These are phyloP conservation scores for Dipodascus geniculatus DNA, from an alignment of 805 yeast species.

Conservation along the genomic window DNA sequence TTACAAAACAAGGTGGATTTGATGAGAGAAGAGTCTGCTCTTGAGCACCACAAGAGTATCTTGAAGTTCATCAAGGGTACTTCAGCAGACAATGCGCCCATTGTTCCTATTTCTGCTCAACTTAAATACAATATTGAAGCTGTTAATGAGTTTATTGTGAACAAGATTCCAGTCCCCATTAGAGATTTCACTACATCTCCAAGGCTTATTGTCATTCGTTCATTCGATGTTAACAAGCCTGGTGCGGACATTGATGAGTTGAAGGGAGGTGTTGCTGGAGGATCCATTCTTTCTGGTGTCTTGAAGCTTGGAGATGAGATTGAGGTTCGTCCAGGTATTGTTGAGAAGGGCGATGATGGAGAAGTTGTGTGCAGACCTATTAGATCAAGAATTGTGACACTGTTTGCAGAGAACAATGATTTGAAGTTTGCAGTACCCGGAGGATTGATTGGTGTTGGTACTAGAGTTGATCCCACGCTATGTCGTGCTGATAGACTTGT, in stretches of 20 bases:
- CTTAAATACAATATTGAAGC: conserved; percentile 97
- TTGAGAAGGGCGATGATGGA: conserved; percentile 74
- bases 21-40: conserved; percentile 94
- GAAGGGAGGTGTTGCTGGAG: conserved; percentile 99
- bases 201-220: conserved; percentile 90
- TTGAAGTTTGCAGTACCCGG: conserved; percentile 99
- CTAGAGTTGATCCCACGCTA: conserved; percentile 95
- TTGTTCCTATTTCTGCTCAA: conserved; percentile 97
- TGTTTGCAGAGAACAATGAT: conserved; percentile 96
- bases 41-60: conserved; percentile 90
- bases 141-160: conserved; percentile 91
- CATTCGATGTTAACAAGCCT: conserved; percentile 97
- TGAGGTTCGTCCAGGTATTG: conserved; percentile 98
- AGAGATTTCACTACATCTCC: conserved; percentile 94
- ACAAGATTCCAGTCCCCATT: conserved; percentile 89
- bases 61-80: conserved; percentile 92
- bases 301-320: conserved; percentile 95
- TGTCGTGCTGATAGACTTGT: conserved; percentile 99
- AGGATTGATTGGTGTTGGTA: conserved; percentile 99
- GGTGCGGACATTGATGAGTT: conserved; percentile 95
- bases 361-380: conserved; percentile 93
- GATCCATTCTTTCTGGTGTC: conserved; percentile 94
- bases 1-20: conserved; percentile 96
- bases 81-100: conserved; percentile 97
- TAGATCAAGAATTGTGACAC: conserved; percentile 82